Percentiles rank a stretch among this genome's conserved stretches.
These are phyloP conservation scores for Mimosa bimucronata DNA, from an alignment of 306 rosid species.

Conservation along the genomic window DNA sequence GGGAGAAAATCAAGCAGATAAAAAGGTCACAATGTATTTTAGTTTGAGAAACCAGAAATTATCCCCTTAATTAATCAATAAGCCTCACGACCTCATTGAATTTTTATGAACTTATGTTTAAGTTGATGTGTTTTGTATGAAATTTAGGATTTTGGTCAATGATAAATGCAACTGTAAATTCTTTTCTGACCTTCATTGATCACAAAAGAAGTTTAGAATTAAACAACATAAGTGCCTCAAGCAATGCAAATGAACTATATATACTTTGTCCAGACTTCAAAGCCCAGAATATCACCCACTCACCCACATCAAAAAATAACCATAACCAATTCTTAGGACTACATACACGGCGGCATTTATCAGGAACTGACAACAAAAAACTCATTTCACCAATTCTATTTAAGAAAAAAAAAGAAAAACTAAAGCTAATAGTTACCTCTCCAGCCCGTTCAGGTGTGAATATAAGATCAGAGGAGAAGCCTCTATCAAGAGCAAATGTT, in stretches of 20 bases:
- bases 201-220: neutral
- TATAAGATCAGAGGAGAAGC: slow-evolving; percentile 76
- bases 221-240: neutral
- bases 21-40: neutral
- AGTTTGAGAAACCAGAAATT: neutral
- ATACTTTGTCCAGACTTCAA: slow-evolving; percentile 6
- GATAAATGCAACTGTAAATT: neutral
- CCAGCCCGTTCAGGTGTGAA: slow-evolving; percentile 81
- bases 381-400: neutral
- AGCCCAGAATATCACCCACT: neutral
- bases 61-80: neutral
- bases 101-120: neutral
- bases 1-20: neutral
- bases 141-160: neutral
- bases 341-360: neutral
- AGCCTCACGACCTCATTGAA: neutral
- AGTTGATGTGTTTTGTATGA: neutral
- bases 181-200: neutral
- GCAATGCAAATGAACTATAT: neutral
- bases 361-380: neutral
- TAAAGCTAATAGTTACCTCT: slow-evolving; percentile 52
- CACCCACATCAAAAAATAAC: neutral
- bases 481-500: slow-evolving; percentile 70
- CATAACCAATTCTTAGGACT: neutral
- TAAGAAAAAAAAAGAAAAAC: neutral